Evolutionary conservation across 2,329 filamentous ascomycete species (phyloP).

Genomic region (Ceratocystis albifundus): DNA sequence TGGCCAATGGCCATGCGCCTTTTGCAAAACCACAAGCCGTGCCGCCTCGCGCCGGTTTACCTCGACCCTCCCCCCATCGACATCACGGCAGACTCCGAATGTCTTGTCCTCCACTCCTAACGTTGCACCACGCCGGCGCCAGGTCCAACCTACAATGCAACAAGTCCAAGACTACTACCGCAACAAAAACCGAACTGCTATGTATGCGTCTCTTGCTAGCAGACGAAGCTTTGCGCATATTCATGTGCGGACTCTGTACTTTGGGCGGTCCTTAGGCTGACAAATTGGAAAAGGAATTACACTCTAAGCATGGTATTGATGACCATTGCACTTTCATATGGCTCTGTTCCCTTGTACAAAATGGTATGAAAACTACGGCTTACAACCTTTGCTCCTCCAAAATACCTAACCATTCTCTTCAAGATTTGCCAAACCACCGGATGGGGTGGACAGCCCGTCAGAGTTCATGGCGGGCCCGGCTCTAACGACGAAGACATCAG

Average conservation of each 20-base stretch:
- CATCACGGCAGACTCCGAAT: constrained; percentile 10
- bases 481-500: constrained; percentile 53
- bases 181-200: constrained; percentile 53
- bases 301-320: constrained; percentile 65
- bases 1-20: constrained; percentile 17
- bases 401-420: constrained; percentile 20
- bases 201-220: constrained; percentile 28
- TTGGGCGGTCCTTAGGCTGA: not conserved
- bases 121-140: constrained; percentile 27
- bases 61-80: constrained; percentile 17
- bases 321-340: constrained; percentile 69
- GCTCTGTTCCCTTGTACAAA: constrained; percentile 77
- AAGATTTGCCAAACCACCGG: constrained; percentile 76
- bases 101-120: constrained; percentile 24
- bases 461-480: constrained; percentile 51
- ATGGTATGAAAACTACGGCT: constrained; percentile 45
- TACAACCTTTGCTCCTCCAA: not conserved
- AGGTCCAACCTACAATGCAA: constrained; percentile 42
- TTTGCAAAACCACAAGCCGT: constrained; percentile 20
- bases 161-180: constrained; percentile 53
- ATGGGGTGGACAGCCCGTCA: constrained; percentile 87
- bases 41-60: constrained; percentile 20
- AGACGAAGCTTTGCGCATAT: not conserved
- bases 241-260: not conserved
- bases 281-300: constrained; percentile 47